Evolutionary conservation across 78 protist species (phyloP).

Genomic region (Mastigamoeba balamuthi): DNA sequence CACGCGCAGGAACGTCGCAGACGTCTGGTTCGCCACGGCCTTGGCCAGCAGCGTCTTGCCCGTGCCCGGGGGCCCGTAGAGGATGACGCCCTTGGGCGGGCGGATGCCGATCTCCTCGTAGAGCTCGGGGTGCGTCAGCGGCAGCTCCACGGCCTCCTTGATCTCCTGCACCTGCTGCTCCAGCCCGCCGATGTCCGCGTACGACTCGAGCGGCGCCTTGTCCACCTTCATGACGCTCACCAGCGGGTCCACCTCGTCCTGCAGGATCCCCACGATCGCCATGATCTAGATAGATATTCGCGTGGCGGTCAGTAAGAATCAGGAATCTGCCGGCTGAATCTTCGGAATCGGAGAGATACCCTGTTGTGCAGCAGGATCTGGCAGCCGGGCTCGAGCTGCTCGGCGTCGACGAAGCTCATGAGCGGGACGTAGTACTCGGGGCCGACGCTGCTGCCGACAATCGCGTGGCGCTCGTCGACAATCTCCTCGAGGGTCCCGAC

Average conservation of each 20-base stretch:
- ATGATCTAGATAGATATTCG: constrained; percentile 3
- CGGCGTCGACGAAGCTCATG: constrained; percentile 95
- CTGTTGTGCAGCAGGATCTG: constrained; percentile 86
- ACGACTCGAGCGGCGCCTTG: constrained; percentile 96
- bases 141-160: constrained; percentile 98
- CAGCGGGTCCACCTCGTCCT: constrained; percentile 95
- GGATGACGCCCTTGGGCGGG: constrained; percentile 99
- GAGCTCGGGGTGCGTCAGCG: constrained; percentile 98
- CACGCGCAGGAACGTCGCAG: constrained; percentile 98
- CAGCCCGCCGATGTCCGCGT: constrained; percentile 98
- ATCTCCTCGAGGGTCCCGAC: constrained; percentile 98
- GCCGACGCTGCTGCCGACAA: constrained; percentile 79
- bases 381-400: constrained; percentile 88
- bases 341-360: too few relatives aligned
- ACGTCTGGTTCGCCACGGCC: constrained; percentile 98
- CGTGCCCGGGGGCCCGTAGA: constrained; percentile 98
- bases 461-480: constrained; percentile 97
- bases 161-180: constrained; percentile 96
- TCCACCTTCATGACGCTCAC: constrained; percentile 99
- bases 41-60: constrained; percentile 99
- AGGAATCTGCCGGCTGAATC: too few relatives aligned
- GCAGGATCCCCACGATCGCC: constrained; percentile 91
- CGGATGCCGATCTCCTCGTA: constrained; percentile 98
- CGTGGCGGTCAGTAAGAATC: background rate
- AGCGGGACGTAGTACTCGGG: constrained; percentile 97